Evolutionary conservation across 1,284 basidiomycete species (phyloP).

Genomic region (Rhodotorula sp.): DNA sequence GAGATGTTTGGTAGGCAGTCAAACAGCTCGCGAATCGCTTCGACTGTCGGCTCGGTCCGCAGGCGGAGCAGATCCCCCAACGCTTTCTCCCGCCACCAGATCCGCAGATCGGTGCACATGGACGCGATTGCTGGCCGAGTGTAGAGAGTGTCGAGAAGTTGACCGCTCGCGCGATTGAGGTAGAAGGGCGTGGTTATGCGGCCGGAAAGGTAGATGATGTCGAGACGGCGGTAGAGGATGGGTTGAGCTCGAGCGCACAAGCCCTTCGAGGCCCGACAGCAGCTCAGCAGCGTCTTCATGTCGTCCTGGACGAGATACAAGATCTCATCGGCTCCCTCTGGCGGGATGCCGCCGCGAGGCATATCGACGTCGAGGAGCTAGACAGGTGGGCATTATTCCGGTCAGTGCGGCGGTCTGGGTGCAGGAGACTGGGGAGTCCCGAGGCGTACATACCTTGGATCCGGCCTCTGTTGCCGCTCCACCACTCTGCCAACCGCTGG

Average conservation of each 20-base stretch:
- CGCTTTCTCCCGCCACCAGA: not conserved
- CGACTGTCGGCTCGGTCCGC: not conserved
- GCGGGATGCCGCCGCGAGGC: conserved; percentile 3
- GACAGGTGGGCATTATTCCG: not conserved
- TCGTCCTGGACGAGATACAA: conserved; percentile 1
- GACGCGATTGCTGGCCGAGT: not conserved
- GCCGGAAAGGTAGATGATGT: not conserved
- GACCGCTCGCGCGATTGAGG: not conserved
- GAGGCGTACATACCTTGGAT: not conserved
- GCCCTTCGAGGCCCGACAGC: not conserved
- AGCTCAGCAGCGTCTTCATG: not conserved
- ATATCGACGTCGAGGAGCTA: not conserved
- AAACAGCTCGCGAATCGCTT: not conserved
- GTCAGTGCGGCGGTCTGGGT: not conserved
- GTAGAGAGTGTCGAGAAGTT: conserved; percentile 1
- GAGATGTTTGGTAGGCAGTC: not conserved
- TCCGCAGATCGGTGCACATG: not conserved
- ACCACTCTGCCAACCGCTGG: too few relatives aligned
- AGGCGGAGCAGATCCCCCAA: not conserved
- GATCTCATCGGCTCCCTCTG: conserved; percentile 3
- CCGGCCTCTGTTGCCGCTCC: too few relatives aligned
- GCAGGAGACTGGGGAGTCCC: not conserved
- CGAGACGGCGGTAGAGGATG: not conserved
- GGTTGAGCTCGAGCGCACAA: not conserved
- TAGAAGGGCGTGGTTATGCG: not conserved